Base-by-base conservation (phyloP, 805 yeast genomes). In the Komagataella pseudopastoris region DNA sequence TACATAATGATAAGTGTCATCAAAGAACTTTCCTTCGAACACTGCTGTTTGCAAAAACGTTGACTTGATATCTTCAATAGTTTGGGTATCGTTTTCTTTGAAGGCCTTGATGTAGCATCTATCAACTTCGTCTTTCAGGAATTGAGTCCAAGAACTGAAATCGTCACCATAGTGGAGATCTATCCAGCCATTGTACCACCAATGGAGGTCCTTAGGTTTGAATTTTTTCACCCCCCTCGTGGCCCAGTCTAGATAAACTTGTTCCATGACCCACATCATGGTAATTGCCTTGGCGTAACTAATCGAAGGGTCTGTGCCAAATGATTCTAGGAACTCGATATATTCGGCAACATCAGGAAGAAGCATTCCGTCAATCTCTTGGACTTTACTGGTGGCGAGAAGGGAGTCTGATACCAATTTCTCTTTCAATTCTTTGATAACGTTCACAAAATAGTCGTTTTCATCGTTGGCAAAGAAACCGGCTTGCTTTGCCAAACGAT, bases 221-320 rank as follows among this genome's bases (percentile, higher is more conserved):
- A 30, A 30, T 3, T 44, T 50, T 6, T 55, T 56, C 1, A 62
- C 52, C 39, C 67, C 63, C 52, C 65, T 57, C 24, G 71, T 68
- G 1, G 80, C 80, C 83, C 82, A 78, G 22, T 71, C 71, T 46
- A 74, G 64, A 56, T 77, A 78, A 1, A 75, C 75, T 46, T 68
- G 66, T 54, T 77, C 83, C 72, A 76, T 73, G 20, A 69, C 66
- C 61, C 70, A 77, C 46, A 68, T 52, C 43, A 66, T 66, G 2
- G 79, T 74, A 44, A 76, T 63, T 20, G 74, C 50, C 55, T 74
- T 71, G 4, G 67, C 63, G 53, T 76, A 77, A 1, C 60, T 56
- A 22, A 56, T 55, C 5, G 55, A 50, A 17, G 63, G 58, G 3
- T 59, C 55, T 6, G 60, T 60, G 6, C 60, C 60, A 52, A 72